A percentile compares a stretch with the other conserved stretches of the same genome.
These are phyloP conservation scores for Waitea zeae DNA, from an alignment of 1,284 basidiomycete species.

Conservation along the genomic window DNA sequence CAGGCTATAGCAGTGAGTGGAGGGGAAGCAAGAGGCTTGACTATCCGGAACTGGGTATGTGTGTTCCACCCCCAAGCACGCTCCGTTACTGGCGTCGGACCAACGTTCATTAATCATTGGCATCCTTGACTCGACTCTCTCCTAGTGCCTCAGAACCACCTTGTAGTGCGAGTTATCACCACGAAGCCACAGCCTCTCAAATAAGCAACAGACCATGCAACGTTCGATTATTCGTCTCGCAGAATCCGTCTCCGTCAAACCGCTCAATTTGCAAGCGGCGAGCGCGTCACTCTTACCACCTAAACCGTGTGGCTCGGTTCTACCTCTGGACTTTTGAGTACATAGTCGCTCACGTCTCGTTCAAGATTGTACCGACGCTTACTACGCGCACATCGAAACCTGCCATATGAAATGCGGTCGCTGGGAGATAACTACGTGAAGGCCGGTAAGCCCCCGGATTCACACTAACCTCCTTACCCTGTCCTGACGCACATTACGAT, in stretches of 20 bases:
- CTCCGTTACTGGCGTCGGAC: too few species aligned
- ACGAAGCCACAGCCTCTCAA: too few species aligned
- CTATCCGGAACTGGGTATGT: too few species aligned
- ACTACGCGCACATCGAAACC: conserved; percentile 57
- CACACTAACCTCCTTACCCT: background rate
- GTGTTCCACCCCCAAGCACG: too few species aligned
- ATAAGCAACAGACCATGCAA: too few species aligned
- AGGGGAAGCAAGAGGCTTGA: too few species aligned
- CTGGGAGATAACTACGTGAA: conserved; percentile 84
- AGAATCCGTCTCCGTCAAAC: conserved; percentile 39
- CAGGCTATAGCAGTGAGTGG: too few species aligned
- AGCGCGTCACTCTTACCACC: conserved; percentile 67
- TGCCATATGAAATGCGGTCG: conserved; percentile 70
- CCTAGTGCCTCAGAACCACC: too few species aligned
- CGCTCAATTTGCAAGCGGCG: conserved; percentile 47
- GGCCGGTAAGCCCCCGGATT: conserved; percentile 36
- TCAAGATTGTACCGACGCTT: conserved; percentile 64
- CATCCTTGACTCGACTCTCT: too few species aligned
- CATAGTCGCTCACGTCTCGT: too few species aligned
- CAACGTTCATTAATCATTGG: too few species aligned
- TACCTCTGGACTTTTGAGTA: conserved; percentile 1
- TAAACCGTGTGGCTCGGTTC: conserved; percentile 33
- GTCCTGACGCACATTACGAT: conserved; percentile 1
- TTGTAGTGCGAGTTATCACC: too few species aligned
- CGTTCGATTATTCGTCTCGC: conserved; percentile 36